A percentile compares a stretch with the other conserved stretches of the same genome.
phyloP scores from a whole-genome alignment of 306 rosid genomes.

The Casuarina equisetifolia region DNA sequence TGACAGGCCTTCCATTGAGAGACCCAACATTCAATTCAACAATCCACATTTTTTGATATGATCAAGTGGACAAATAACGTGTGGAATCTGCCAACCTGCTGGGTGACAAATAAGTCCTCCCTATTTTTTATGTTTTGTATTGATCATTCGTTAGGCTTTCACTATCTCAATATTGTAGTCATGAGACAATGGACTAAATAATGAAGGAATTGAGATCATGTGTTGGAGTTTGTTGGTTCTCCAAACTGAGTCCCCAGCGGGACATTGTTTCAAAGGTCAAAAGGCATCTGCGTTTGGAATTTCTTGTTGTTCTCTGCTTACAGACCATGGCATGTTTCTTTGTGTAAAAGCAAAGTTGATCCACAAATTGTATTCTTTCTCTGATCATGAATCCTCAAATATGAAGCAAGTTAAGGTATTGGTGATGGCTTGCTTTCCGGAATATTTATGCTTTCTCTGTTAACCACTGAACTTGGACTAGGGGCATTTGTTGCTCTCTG shows the following conservation, averaged over 20 bases:
- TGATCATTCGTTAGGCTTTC: background rate
- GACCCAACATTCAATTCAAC: background rate
- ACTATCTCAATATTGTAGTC: background rate
- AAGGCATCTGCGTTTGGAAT: background rate
- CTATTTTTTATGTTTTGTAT: background rate
- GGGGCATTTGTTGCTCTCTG: background rate
- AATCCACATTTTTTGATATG: background rate
- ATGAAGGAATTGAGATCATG: background rate
- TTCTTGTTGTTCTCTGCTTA: background rate
- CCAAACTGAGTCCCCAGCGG: background rate
- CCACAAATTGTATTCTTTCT: background rate
- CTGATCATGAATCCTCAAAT: background rate
- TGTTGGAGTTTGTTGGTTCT: background rate
- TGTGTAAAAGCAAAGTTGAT: background rate
- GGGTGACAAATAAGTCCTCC: background rate
- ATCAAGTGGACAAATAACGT: background rate
- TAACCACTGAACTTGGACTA: background rate
- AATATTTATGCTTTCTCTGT: background rate
- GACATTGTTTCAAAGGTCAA: background rate
- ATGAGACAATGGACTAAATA: background rate
- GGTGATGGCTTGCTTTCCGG: background rate
- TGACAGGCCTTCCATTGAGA: background rate
- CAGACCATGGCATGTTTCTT: background rate
- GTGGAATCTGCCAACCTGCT: background rate
- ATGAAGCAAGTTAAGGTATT: too few relatives aligned